These are phyloP conservation scores for Neurospora africana DNA, from an alignment of 495 filamentous ascomycete species.

Conservation along the genomic window DNA sequence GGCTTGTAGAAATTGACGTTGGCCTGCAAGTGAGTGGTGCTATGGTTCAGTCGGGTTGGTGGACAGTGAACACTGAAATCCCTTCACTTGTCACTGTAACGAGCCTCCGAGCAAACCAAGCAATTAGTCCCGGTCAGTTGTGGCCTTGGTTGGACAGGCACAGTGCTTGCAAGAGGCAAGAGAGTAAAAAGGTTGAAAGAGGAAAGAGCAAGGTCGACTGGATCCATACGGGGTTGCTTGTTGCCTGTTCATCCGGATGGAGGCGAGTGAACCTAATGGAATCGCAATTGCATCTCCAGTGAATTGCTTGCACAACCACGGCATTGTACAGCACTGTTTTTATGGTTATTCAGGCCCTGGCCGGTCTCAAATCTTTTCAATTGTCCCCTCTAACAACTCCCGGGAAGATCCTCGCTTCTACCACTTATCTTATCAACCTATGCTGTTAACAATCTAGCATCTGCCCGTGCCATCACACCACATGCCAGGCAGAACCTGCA, in stretches of 20 bases:
- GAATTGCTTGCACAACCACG: background rate
- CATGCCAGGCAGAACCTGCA: background rate
- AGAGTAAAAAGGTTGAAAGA: background rate
- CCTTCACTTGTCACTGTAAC: background rate
- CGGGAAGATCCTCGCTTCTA: background rate
- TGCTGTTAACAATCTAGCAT: background rate
- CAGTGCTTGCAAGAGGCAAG: background rate
- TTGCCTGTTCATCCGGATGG: background rate
- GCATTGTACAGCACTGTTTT: background rate
- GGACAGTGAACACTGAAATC: background rate
- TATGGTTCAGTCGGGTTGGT: background rate
- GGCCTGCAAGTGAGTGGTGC: background rate
- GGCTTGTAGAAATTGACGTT: background rate
- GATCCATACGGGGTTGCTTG: background rate
- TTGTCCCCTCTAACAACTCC: background rate
- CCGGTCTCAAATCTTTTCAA: background rate
- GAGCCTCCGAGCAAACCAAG: background rate
- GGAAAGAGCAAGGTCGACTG: background rate
- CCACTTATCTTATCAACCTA: background rate
- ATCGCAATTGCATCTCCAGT: background rate
- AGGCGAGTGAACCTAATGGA: background rate
- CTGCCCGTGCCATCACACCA: background rate
- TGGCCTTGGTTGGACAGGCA: background rate
- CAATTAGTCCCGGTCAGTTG: background rate
- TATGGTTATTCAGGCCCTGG: background rate